Percentiles rank a stretch among this genome's conserved stretches.
phyloP scores from a whole-genome alignment of 257 asterid genomes.

The Ophiorrhiza pumila region DNA sequence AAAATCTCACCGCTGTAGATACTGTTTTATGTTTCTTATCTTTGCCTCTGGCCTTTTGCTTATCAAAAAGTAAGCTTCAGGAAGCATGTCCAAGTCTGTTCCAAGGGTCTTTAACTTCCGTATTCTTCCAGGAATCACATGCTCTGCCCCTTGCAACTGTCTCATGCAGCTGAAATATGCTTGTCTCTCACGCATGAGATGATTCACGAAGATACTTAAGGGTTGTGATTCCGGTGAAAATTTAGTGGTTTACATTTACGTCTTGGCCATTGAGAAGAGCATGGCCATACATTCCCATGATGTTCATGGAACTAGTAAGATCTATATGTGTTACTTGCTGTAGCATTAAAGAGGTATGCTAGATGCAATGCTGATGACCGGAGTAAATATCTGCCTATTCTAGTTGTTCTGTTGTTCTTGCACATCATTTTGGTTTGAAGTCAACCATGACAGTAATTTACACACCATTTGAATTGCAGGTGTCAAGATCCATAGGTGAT shows the following conservation, averaged over 20 bases:
- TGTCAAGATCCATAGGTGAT: constrained; percentile 95
- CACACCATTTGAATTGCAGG: constrained; percentile 42
- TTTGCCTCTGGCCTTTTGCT: constrained; percentile 10
- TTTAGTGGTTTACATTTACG: constrained; percentile 28
- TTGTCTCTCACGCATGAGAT: constrained; percentile 54
- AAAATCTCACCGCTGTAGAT: neutral
- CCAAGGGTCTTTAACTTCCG: constrained; percentile 41
- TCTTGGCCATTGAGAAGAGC: constrained; percentile 31
- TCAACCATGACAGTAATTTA: constrained; percentile 9
- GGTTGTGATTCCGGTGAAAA: constrained; percentile 45
- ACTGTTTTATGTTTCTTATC: neutral
- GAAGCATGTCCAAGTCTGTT: constrained; percentile 25
- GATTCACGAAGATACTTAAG: constrained; percentile 37
- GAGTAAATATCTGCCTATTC: constrained; percentile 15
- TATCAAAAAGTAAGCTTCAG: constrained; percentile 26
- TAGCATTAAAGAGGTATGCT: constrained; percentile 38
- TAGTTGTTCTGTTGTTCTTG: constrained; percentile 2
- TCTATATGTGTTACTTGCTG: constrained; percentile 37
- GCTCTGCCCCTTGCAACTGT: constrained; percentile 53
- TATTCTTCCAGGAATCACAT: constrained; percentile 74
- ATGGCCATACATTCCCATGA: constrained; percentile 28
- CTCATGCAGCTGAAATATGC: constrained; percentile 63
- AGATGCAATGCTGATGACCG: constrained; percentile 24
- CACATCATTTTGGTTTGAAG: neutral
- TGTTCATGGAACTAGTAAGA: constrained; percentile 37